Evolutionary conservation across 306 rosid genomes (phyloP).

Genomic region (Oxytropis ochrocephala): DNA sequence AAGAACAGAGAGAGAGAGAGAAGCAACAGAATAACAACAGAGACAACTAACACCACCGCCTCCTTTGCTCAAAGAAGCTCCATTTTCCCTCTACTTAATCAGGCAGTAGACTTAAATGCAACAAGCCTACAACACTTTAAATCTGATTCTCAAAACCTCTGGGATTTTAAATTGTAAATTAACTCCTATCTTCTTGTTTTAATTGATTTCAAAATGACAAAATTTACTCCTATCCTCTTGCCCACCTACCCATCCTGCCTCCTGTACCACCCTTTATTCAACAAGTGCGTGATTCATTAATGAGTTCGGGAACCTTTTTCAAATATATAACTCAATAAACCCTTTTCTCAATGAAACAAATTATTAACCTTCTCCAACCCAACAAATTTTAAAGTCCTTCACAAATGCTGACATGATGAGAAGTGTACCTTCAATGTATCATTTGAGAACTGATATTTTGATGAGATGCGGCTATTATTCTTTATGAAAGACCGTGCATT

Average conservation of each 20-base stretch:
- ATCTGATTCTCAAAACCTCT: not conserved
- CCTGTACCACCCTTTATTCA: not conserved
- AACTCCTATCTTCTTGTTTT: too few relatives aligned
- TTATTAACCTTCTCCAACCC: not conserved
- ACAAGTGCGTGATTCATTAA: constrained; percentile 13
- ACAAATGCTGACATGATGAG: not conserved
- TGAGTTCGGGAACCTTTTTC: constrained; percentile 12
- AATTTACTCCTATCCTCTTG: constrained; percentile 3
- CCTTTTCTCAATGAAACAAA: not conserved
- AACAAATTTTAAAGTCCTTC: not conserved
- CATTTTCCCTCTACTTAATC: not conserved
- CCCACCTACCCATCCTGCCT: constrained; percentile 8
- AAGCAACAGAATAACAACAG: constrained; percentile 2
- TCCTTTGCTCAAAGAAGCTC: constrained; percentile 1
- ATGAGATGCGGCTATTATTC: constrained; percentile 32
- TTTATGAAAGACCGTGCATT: constrained; percentile 28
- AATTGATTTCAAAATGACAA: not conserved
- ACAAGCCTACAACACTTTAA: not conserved
- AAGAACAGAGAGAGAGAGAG: not conserved
- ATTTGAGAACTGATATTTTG: constrained; percentile 41
- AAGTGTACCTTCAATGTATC: constrained; percentile 58
- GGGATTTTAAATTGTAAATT: not conserved
- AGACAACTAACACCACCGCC: not conserved
- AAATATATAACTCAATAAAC: not conserved
- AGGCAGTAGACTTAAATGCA: not conserved